A percentile compares a stretch with the other conserved stretches of the same genome.
phyloP scores from a whole-genome alignment of 1,139 yeast genomes.

The Sugiyamaella pinicola region DNA sequence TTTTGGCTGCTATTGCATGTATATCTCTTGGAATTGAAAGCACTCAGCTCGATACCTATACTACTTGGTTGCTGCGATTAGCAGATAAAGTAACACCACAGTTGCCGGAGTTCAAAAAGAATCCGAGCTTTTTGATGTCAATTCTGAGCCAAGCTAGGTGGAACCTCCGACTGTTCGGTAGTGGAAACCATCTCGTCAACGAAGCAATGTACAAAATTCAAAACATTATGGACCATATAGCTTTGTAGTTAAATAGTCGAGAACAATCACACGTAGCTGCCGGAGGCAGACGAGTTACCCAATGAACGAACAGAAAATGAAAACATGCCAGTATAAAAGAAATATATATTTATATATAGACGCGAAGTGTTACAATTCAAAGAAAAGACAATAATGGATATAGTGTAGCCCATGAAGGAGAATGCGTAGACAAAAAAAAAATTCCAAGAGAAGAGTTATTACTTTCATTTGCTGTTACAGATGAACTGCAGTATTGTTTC shows the following conservation, averaged over 20 bases:
- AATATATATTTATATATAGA: slow-evolving; percentile 17
- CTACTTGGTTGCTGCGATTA: slow-evolving; percentile 17
- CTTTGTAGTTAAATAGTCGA: slow-evolving; percentile 11
- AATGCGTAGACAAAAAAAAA: not conserved
- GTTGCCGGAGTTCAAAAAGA: slow-evolving; percentile 16
- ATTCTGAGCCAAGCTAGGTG: slow-evolving; percentile 22
- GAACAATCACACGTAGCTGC: not conserved
- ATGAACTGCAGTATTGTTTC: too few relatives aligned
- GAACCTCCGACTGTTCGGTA: slow-evolving; percentile 19
- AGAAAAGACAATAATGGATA: not conserved
- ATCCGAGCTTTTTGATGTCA: slow-evolving; percentile 19
- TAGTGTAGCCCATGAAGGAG: not conserved
- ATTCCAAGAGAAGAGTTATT: too few relatives aligned
- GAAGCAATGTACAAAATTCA: slow-evolving; percentile 19
- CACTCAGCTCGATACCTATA: slow-evolving; percentile 14
- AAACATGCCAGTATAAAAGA: not conserved
- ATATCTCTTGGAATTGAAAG: slow-evolving; percentile 21
- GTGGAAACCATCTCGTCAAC: slow-evolving; percentile 17
- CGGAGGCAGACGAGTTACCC: too few relatives aligned
- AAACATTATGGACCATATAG: slow-evolving; percentile 12
- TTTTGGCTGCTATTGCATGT: slow-evolving; percentile 24
- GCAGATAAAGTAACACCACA: slow-evolving; percentile 17
- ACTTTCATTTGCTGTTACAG: too few relatives aligned
- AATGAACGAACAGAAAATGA: slow-evolving; percentile 9
- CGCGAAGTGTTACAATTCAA: not conserved